These are phyloP conservation scores for Amaranthus hypochondriacus DNA, from an alignment of 148 eudicot species.

Conservation along the genomic window DNA sequence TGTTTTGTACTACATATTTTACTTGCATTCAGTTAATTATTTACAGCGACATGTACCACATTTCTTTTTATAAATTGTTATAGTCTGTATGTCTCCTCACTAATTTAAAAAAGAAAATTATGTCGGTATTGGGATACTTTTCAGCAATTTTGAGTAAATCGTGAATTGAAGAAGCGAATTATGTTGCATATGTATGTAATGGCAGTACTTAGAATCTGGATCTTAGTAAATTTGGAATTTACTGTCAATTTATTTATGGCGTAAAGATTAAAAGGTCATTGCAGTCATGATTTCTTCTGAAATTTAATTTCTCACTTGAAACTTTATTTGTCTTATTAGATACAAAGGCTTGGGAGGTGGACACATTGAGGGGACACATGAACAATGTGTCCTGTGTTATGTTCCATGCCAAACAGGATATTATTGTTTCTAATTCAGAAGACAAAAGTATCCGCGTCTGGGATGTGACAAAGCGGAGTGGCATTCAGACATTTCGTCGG, in stretches of 20 bases:
- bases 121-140: too few species aligned
- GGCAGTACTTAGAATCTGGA: neutral
- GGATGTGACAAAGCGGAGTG: constrained; percentile 82
- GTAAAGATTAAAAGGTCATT: neutral
- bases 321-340: constrained; percentile 32
- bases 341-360: constrained; percentile 97
- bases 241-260: neutral
- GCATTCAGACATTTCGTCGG: constrained; percentile 77
- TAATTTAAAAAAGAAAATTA: too few species aligned
- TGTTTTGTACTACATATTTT: too few species aligned
- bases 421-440: constrained; percentile 91
- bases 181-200: neutral
- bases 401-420: constrained; percentile 85
- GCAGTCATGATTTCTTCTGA: neutral
- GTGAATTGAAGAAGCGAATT: too few species aligned
- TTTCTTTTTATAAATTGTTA: too few species aligned
- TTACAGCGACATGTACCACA: too few species aligned
- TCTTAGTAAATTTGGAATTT: neutral
- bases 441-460: constrained; percentile 93
- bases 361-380: constrained; percentile 84
- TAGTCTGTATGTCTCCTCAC: too few species aligned
- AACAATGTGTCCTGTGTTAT: constrained; percentile 83
- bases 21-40: too few species aligned
- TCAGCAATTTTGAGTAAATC: too few species aligned
- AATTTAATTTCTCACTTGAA: constrained; percentile 7